phyloP scores from a whole-genome alignment of 1,284 basidiomycete genomes.

The Stygiomarasmius scandens region DNA sequence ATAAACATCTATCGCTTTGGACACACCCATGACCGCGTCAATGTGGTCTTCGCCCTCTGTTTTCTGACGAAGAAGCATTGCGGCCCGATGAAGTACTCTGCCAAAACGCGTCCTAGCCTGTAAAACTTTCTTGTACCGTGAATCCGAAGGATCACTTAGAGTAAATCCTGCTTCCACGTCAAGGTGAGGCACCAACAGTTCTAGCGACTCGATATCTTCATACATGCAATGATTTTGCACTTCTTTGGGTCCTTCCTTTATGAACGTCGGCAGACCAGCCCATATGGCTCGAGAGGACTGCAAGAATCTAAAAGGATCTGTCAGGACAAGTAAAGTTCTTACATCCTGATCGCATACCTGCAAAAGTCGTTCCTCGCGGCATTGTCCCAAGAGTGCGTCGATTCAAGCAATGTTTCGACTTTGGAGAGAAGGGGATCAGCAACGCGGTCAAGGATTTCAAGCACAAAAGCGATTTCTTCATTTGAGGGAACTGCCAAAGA shows the following conservation, averaged over 20 bases:
- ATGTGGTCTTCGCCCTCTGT: conserved; percentile 85
- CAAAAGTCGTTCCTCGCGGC: conserved; percentile 93
- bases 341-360: conserved; percentile 50
- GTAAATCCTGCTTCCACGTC: conserved; percentile 76
- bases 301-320: conserved; percentile 50
- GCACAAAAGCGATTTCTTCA: conserved; percentile 80
- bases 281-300: conserved; percentile 69
- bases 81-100: conserved; percentile 70
- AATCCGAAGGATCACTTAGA: conserved; percentile 76
- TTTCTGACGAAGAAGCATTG: conserved; percentile 62
- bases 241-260: conserved; percentile 61
- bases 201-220: conserved; percentile 62
- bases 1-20: conserved; percentile 74
- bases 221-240: conserved; percentile 61
- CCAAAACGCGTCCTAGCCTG: conserved; percentile 72
- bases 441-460: conserved; percentile 78
- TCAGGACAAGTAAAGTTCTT: conserved; percentile 10
- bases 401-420: conserved; percentile 67
- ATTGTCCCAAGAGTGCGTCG: conserved; percentile 65
- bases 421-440: conserved; percentile 68
- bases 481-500: conserved; percentile 58
- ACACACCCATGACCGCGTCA: conserved; percentile 79
- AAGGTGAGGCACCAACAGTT: conserved; percentile 64
- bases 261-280: conserved; percentile 71
- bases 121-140: conserved; percentile 70